phyloP scores from a whole-genome alignment of 192 early-diverging fungal species.

The Backusella sp. region DNA sequence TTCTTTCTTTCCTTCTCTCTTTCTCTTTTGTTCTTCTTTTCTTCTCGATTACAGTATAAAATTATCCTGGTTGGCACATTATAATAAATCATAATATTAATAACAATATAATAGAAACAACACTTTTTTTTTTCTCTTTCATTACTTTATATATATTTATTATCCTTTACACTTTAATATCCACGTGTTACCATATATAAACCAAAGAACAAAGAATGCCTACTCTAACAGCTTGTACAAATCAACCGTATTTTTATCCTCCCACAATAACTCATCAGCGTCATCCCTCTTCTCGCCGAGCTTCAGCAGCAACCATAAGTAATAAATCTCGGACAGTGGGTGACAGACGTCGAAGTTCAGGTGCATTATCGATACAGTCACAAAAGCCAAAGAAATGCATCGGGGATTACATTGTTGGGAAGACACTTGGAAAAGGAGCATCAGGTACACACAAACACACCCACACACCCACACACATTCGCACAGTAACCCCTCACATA shows the following conservation, averaged over 20 bases:
- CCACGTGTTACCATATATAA: background rate
- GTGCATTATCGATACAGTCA: conserved; percentile 17
- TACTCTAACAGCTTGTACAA: background rate
- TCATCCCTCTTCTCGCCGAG: conserved; percentile 11
- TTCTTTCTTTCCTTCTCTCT: background rate
- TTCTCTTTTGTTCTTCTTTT: background rate
- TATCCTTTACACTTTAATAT: background rate
- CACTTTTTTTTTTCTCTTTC: conserved; percentile 4
- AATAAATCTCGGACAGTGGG: conserved; percentile 19
- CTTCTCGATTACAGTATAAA: background rate
- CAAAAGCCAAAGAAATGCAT: conserved; percentile 40
- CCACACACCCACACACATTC: background rate
- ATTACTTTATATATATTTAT: background rate
- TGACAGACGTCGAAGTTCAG: conserved; percentile 25
- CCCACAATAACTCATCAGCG: background rate
- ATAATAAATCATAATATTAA: background rate
- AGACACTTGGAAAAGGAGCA: conserved; percentile 52
- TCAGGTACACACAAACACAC: conserved; percentile 37
- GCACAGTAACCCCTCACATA: background rate
- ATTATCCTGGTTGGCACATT: background rate
- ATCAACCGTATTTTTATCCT: conserved; percentile 2
- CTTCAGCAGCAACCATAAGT: conserved; percentile 4
- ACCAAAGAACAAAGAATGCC: conserved; percentile 13
- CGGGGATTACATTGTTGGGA: conserved; percentile 47
- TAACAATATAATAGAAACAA: background rate